phyloP scores from a whole-genome alignment of 345 rosid genomes.

The Syzygium aqueum region DNA sequence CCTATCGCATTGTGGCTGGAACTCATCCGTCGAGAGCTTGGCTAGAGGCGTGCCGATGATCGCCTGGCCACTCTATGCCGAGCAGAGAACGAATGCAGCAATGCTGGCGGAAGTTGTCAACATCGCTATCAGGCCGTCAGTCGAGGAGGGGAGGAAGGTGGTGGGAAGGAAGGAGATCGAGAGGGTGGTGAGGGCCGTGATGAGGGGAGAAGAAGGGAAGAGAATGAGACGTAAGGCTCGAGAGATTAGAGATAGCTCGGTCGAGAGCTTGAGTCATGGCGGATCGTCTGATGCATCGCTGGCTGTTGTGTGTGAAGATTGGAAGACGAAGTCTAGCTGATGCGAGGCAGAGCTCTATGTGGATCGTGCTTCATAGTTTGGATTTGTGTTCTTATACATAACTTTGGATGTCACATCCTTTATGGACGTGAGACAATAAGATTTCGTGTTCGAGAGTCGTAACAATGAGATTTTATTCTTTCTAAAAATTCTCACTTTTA shows the following conservation, averaged over 20 bases:
- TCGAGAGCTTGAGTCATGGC: slow-evolving; percentile 5
- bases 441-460: no score
- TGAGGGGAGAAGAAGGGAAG: slow-evolving; percentile 23
- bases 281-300: slow-evolving; percentile 19
- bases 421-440: no score
- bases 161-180: slow-evolving; percentile 24
- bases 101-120: slow-evolving; percentile 23
- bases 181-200: slow-evolving; percentile 16
- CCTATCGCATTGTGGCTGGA: slow-evolving; percentile 49
- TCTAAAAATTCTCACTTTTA: no score
- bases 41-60: slow-evolving; percentile 32
- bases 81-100: slow-evolving; percentile 35
- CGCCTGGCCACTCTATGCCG: slow-evolving; percentile 44
- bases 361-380: neutral
- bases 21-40: slow-evolving; percentile 33
- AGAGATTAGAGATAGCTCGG: slow-evolving; percentile 17
- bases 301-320: neutral
- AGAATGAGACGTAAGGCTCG: slow-evolving; percentile 9
- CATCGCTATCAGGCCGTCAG: slow-evolving; percentile 17
- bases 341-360: neutral
- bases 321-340: neutral
- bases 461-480: no score
- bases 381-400: neutral
- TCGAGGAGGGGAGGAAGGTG: neutral
- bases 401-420: neutral